A percentile compares a stretch with the other conserved stretches of the same genome.
Conservation (phyloP, 2,329 filamentous ascomycete genomes). For the Arthrobotrys iridis region DNA sequence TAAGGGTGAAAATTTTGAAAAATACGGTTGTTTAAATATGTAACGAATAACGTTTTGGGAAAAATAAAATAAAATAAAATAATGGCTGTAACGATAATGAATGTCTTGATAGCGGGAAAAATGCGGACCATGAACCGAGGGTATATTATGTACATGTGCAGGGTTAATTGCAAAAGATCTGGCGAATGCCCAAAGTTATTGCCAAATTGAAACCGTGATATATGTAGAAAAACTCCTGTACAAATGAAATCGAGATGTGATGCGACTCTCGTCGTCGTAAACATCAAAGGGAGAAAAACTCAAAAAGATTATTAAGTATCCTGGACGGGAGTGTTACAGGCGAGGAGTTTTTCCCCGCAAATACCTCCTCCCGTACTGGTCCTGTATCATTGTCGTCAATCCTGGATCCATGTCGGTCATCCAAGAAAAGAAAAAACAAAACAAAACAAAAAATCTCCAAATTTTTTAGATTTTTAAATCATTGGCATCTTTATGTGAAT, state of each 20-base stretch:
- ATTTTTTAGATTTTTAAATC: too few species aligned
- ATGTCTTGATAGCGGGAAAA: not conserved
- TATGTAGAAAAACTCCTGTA: slow-evolving; percentile 10
- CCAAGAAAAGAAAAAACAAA: slow-evolving; percentile 7
- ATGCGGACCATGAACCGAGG: slow-evolving; percentile 18
- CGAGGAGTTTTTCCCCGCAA: slow-evolving; percentile 27
- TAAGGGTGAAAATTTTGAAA: not conserved
- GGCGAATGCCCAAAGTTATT: not conserved
- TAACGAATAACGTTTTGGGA: slow-evolving; percentile 8
- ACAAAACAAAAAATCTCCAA: too few species aligned
- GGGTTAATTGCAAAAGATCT: too few species aligned
- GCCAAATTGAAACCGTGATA: slow-evolving; percentile 16
- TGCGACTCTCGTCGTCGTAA: not conserved
- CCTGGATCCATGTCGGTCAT: slow-evolving; percentile 41
- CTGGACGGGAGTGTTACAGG: slow-evolving; percentile 8
- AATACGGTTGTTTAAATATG: slow-evolving; percentile 3
- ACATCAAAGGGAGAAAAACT: not conserved
- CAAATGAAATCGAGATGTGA: slow-evolving; percentile 8
- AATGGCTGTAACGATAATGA: slow-evolving; percentile 11
- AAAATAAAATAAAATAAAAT: slow-evolving; percentile 1
- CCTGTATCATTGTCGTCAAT: slow-evolving; percentile 34
- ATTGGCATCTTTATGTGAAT: slow-evolving; percentile 38
- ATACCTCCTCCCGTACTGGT: slow-evolving; percentile 3
- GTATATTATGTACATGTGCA: slow-evolving; percentile 25
- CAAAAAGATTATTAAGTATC: slow-evolving; percentile 10